Conservation (phyloP, 1,284 basidiomycete species). For the Tilletia setariae region DNA sequence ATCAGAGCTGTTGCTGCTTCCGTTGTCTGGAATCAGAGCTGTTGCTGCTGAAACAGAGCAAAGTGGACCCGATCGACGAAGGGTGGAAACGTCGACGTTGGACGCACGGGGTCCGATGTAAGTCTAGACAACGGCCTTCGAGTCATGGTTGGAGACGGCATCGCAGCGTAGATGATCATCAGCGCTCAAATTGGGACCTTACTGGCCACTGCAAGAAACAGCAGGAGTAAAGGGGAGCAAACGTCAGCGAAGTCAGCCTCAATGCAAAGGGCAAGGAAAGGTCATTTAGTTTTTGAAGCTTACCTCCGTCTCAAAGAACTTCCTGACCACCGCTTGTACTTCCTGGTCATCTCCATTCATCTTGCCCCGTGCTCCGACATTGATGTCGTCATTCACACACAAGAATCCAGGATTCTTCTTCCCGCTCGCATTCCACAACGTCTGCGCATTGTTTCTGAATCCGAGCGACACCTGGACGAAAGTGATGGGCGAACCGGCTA, state of each 20-base stretch:
- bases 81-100: too few species aligned
- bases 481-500: constrained; percentile 25
- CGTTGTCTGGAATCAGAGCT: too few species aligned
- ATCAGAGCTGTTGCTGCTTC: too few species aligned
- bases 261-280: not conserved
- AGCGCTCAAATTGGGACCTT: not conserved
- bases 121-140: too few species aligned
- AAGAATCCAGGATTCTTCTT: constrained; percentile 16
- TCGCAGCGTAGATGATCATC: too few species aligned
- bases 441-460: too few species aligned
- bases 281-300: too few species aligned
- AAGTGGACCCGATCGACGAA: too few species aligned
- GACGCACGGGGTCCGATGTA: too few species aligned
- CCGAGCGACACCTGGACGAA: constrained; percentile 24
- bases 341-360: not conserved
- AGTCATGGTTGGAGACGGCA: too few species aligned
- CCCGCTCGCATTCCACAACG: not conserved
- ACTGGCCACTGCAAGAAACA: not conserved
- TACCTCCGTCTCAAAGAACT: not conserved
- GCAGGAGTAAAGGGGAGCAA: not conserved
- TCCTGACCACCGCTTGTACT: not conserved
- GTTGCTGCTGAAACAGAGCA: too few species aligned
- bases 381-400: constrained; percentile 35
- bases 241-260: not conserved
- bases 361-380: not conserved